Evolutionary conservation across 805 yeast species (phyloP).

Genomic region (Starmerella vaccinii): DNA sequence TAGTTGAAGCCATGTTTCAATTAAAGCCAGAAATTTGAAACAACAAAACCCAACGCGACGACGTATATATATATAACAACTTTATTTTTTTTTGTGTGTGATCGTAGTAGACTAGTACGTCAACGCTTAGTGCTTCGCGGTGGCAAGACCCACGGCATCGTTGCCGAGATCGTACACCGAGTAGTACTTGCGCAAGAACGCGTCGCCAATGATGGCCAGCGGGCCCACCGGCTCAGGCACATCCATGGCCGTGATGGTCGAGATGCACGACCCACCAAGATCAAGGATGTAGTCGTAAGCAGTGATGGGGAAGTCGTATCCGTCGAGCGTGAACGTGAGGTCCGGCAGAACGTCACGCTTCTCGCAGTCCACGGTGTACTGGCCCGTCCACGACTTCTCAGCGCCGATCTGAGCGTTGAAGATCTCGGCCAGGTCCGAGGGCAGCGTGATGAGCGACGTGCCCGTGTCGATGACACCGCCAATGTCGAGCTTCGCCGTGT

Average conservation of each 20-base stretch:
- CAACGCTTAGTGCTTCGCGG: slow-evolving; percentile 40
- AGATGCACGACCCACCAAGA: slow-evolving; percentile 88
- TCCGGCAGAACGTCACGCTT: slow-evolving; percentile 79
- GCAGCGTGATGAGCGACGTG: slow-evolving; percentile 89
- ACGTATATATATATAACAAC: neutral
- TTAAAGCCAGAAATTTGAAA: too few relatives aligned
- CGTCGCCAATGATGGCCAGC: slow-evolving; percentile 91
- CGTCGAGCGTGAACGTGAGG: slow-evolving; percentile 78
- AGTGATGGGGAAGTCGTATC: slow-evolving; percentile 80
- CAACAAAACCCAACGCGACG: too few relatives aligned
- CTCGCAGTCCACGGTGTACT: slow-evolving; percentile 85
- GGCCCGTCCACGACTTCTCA: slow-evolving; percentile 94
- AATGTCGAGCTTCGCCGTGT: slow-evolving; percentile 71
- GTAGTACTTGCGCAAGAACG: slow-evolving; percentile 91
- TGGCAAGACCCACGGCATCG: slow-evolving; percentile 90
- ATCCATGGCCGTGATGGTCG: slow-evolving; percentile 95
- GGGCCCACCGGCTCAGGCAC: slow-evolving; percentile 97
- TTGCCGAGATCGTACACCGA: slow-evolving; percentile 84
- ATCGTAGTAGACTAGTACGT: too few relatives aligned
- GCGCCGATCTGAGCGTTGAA: slow-evolving; percentile 95
- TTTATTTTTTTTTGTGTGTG: too few relatives aligned
- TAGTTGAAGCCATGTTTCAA: too few relatives aligned
- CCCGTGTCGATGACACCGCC: slow-evolving; percentile 99
- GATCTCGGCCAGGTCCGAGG: slow-evolving; percentile 91
- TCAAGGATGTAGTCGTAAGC: slow-evolving; percentile 91